Evolutionary conservation across 2,329 filamentous ascomycete species (phyloP), one percentile per base, ranked within the genome.

Genomic region (Fusarium sp.): DNA sequence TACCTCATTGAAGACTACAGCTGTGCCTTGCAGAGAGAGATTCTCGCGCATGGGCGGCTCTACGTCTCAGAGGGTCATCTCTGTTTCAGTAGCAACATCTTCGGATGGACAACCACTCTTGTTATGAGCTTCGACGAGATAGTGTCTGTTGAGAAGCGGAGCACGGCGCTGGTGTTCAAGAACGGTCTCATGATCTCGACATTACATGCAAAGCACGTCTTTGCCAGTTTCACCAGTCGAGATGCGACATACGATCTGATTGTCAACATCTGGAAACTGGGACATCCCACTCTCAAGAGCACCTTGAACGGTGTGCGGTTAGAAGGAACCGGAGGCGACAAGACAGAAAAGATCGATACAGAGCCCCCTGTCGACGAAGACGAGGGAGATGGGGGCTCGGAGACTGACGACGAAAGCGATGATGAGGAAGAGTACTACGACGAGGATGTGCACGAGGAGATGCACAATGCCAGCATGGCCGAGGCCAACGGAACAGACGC

Each of bases 121-220:
- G 96, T 99, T 61, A 98, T 99, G 85, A 97, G 95, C 81, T 99
- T 99, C 80, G 96, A 99, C 79, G 96, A 99, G 82, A 94, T 99
- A 66, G 94, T 98, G 22, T 95, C 96, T 1, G 93, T 99, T 9
- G 96, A 99, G 83, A 98, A 98, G 85, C 93, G 97, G 81, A 98
- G 92, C 80, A 99, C 96, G 0, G 96, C 96, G 1, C 88, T 99
- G 69, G 87, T 99, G 2, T 98, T 99, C 84, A 97, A 97, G 68
- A 99, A 99, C 79, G 97, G 96, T 5, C 93, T 99, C 64, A 96
- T 98, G 84, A 97, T 99, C 49, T 95, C 97, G 58, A 99, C 96
- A 0, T 85, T 98, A 14, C 96, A 99, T 80, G 95, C 96, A 49
- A 95, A 96, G 74, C 96, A 99, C 79, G 92, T 97, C 1, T 99